Conservation (phyloP, 371 early-diverging fungal species). For the Batkoa obscura region DNA sequence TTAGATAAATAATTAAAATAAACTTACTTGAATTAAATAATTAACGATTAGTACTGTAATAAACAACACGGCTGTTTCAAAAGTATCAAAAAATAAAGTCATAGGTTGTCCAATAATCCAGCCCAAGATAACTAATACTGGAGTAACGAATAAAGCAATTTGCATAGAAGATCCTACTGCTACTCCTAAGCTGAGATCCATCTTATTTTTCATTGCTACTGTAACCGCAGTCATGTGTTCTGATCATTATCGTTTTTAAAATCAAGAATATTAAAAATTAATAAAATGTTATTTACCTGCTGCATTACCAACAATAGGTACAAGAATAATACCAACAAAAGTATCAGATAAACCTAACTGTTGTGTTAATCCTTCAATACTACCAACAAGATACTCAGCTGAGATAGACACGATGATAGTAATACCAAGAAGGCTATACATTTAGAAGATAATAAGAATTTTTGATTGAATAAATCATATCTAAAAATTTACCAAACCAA, state of each 20-base stretch:
- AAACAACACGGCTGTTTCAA: slow-evolving; percentile 65
- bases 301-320: slow-evolving; percentile 71
- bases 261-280: too few species aligned
- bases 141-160: slow-evolving; percentile 74
- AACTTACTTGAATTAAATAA: slow-evolving; percentile 31
- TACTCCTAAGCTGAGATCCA: slow-evolving; percentile 70
- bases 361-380: slow-evolving; percentile 49
- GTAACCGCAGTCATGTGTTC: slow-evolving; percentile 64
- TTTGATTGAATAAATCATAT: not conserved
- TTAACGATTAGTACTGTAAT: slow-evolving; percentile 65
- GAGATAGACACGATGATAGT: slow-evolving; percentile 47
- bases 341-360: slow-evolving; percentile 41
- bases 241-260: too few species aligned
- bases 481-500: not conserved
- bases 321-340: slow-evolving; percentile 68
- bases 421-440: slow-evolving; percentile 17
- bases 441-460: slow-evolving; percentile 16
- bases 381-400: slow-evolving; percentile 61
- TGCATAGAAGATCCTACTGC: slow-evolving; percentile 84
- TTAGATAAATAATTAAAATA: too few species aligned
- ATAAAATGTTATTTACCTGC: too few species aligned
- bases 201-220: slow-evolving; percentile 67
- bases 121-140: slow-evolving; percentile 65
- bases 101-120: slow-evolving; percentile 61
- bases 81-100: slow-evolving; percentile 56